A percentile compares a stretch with the other conserved stretches of the same genome.
Evolutionary conservation across 116 monocot genomes (phyloP).

Genomic region (Cymodocea nodosa): DNA sequence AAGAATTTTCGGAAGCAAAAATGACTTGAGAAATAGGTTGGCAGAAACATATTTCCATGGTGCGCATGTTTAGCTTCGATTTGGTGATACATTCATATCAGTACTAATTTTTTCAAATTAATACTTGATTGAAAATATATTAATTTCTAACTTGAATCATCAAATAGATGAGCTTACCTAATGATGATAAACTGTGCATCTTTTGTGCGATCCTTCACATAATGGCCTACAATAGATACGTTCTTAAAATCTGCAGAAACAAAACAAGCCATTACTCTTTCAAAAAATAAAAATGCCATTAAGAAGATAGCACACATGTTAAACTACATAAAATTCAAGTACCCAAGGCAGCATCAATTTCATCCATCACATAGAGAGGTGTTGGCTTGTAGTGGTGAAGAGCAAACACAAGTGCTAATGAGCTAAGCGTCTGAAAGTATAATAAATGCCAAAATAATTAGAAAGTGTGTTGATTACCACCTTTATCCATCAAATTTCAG

Average conservation of each 20-base stretch:
- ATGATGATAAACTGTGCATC: constrained; percentile 98
- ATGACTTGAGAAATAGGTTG: too few species aligned
- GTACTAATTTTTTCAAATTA: too few species aligned
- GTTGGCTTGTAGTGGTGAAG: constrained; percentile 99
- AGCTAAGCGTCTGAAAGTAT: constrained; percentile 80
- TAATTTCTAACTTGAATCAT: not conserved
- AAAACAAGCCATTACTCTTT: not conserved
- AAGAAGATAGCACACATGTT: not conserved
- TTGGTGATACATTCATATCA: too few species aligned
- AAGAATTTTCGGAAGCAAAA: not conserved
- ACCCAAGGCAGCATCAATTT: constrained; percentile 99
- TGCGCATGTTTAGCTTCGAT: too few species aligned
- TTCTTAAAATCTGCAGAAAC: constrained; percentile 57
- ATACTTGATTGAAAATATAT: not conserved
- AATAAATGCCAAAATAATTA: not conserved
- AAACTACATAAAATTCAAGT: constrained; percentile 3
- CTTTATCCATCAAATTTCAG: not conserved
- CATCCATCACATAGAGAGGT: constrained; percentile 97
- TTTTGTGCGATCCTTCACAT: constrained; percentile 77
- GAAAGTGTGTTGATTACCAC: not conserved
- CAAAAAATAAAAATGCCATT: too few species aligned
- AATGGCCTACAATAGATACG: constrained; percentile 76
- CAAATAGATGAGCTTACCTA: constrained; percentile 25
- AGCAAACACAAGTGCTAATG: constrained; percentile 90
- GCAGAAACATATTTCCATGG: too few species aligned